Percentiles rank a stretch among this genome's conserved stretches.
Evolutionary conservation across 116 monocot genomes (phyloP).

Genomic region (Iris pallida): DNA sequence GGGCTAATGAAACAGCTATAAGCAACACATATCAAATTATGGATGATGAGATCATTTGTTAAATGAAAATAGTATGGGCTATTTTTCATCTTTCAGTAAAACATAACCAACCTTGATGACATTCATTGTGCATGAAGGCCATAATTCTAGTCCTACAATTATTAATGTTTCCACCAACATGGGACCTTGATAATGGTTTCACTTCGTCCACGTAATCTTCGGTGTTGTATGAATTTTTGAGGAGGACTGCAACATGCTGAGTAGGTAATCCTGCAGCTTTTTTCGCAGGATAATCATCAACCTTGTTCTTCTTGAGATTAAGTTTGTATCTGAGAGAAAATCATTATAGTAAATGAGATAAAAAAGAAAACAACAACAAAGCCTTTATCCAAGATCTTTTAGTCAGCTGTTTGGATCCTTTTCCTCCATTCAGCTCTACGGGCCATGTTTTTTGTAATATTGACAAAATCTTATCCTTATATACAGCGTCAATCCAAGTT

Average conservation of each 20-base stretch:
- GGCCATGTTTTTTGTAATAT: too few relatives aligned
- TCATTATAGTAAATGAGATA: not conserved
- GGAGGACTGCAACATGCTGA: slow-evolving; percentile 23
- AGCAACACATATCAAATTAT: slow-evolving; percentile 4
- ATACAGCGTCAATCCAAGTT: too few relatives aligned
- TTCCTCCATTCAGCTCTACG: too few relatives aligned
- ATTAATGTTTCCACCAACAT: slow-evolving; percentile 64
- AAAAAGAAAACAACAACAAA: too few relatives aligned
- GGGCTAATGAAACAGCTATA: not conserved
- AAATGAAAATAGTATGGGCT: not conserved
- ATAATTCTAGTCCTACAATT: slow-evolving; percentile 54
- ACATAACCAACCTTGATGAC: slow-evolving; percentile 50
- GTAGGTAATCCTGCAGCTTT: slow-evolving; percentile 23
- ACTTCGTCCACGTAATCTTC: slow-evolving; percentile 54
- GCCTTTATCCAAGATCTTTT: too few relatives aligned
- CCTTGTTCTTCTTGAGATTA: slow-evolving; percentile 64
- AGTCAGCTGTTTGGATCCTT: too few relatives aligned
- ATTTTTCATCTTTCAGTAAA: slow-evolving; percentile 4
- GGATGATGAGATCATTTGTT: not conserved
- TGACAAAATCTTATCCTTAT: too few relatives aligned
- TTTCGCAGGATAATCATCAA: slow-evolving; percentile 41
- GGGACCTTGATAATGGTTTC: slow-evolving; percentile 66
- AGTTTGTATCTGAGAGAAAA: slow-evolving; percentile 44
- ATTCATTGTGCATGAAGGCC: slow-evolving; percentile 32
- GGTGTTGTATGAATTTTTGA: slow-evolving; percentile 29